Evolutionary conservation across 495 filamentous ascomycete genomes (phyloP).

Genomic region (Gamarada debralockiae): DNA sequence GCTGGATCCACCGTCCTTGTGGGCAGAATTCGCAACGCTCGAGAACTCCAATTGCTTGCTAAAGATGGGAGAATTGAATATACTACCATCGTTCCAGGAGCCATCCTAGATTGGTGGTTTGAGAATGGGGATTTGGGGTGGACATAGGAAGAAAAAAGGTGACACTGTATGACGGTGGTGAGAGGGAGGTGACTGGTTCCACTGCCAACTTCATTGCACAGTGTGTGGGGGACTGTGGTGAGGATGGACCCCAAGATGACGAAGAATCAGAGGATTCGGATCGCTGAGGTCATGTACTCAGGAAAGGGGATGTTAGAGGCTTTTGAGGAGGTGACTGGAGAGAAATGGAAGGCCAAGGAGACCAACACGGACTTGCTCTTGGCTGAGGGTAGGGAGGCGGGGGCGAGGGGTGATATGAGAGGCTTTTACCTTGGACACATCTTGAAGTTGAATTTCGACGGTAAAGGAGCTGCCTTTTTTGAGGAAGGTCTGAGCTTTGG

Average conservation of each 20-base stretch:
- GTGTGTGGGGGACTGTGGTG: not conserved
- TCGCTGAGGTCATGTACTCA: not conserved
- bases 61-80: conserved; percentile 1
- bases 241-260: not conserved
- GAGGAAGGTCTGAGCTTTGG: not conserved
- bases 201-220: not conserved
- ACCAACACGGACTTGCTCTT: not conserved
- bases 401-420: not conserved
- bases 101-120: conserved; percentile 2
- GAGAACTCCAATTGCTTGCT: not conserved
- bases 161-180: not conserved
- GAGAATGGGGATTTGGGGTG: not conserved
- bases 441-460: conserved; percentile 4
- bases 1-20: not conserved
- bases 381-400: not conserved
- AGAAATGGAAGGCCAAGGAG: not conserved
- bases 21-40: not conserved
- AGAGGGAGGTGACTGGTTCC: not conserved
- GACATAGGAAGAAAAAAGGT: not conserved
- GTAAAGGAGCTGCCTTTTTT: conserved; percentile 3
- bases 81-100: not conserved
- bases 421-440: conserved; percentile 1
- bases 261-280: conserved; percentile 4
- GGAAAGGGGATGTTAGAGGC: not conserved
- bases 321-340: not conserved